Evolutionary conservation across 2,329 filamentous ascomycete genomes (phyloP), one percentile per base, ranked within the genome.

Genomic region (Lomentospora prolificans): DNA sequence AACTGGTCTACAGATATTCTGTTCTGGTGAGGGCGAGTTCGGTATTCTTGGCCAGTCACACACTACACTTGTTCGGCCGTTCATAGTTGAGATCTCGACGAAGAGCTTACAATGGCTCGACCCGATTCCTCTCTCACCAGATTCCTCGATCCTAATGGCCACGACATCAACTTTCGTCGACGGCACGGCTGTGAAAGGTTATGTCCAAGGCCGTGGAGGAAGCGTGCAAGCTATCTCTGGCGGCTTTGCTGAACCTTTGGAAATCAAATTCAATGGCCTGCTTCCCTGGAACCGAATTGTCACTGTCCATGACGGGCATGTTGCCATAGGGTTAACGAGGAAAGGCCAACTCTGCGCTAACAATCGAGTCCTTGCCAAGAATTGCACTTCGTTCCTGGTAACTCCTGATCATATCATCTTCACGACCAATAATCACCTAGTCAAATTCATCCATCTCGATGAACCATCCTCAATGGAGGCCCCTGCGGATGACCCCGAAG

Each of bases 401-500:
- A 96, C 92, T 0, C 76, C 84, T 0, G 82, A 84, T 19, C 92
- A 97, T 72, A 75, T 99, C 12, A 83, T 97, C 57, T 90, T 92
- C 65, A 99, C 94, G 0, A 99, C 94, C 0, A 90, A 86, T 58
- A 90, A 90, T 60, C 91, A 97, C 67, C 76, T 96, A 3, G 77
- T 99, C 60, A 99, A 99, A 69, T 96, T 96, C 69, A 85, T 96
- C 12, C 92, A 99, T 68, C 72, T 97, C 51, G 78, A 81, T 3
- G 72, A 75, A 57, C 74, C 80, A 14, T 76, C 89, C 61, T 82
- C 87, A 89, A 75, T 96, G 57, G 85, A 94, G 61, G 78, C 96
- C 1, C 91, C 94, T 0, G 79, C 76, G 9, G 92, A 99, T 67
- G 90, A 96, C 50, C 91, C 91, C 0, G 91, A 96, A 67, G 86